A percentile compares a stretch with the other conserved stretches of the same genome.
phyloP scores from a whole-genome alignment of 352 stramenopile species.

The Globisporangium recalcitrans region DNA sequence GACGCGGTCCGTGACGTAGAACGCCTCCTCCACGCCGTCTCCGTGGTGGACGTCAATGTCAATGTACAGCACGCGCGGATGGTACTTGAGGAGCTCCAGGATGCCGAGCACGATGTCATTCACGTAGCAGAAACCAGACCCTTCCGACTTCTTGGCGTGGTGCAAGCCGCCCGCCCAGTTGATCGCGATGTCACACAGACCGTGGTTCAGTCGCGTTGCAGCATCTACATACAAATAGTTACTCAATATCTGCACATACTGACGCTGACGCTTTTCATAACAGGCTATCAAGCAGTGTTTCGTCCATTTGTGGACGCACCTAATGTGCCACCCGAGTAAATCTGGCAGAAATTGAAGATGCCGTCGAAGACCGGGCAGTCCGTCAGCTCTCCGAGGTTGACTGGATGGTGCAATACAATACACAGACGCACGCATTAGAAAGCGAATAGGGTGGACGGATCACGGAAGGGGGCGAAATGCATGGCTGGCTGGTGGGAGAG shows the following conservation, averaged over 20 bases:
- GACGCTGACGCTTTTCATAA: too few relatives aligned
- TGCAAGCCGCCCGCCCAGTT: conserved; percentile 98
- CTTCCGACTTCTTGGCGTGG: conserved; percentile 98
- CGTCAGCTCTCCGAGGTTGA: background rate
- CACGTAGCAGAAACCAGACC: conserved; percentile 99
- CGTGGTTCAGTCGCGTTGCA: conserved; percentile 95
- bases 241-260: too few relatives aligned
- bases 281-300: too few relatives aligned
- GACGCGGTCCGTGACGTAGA: conserved; percentile 98
- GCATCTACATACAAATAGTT: conserved; percentile 66
- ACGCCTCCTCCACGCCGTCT: conserved; percentile 98
- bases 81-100: conserved; percentile 96
- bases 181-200: conserved; percentile 96
- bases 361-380: background rate
- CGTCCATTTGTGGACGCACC: conserved; percentile 31
- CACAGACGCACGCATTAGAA: background rate
- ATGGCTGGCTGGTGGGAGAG: background rate
- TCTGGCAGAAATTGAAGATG: conserved; percentile 1
- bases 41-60: conserved; percentile 99
- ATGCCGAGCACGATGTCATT: conserved; percentile 99
- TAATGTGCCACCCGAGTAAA: conserved; percentile 88
- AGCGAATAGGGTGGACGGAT: too few relatives aligned
- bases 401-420: background rate
- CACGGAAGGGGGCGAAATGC: too few relatives aligned
- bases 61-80: conserved; percentile 98